Percentiles rank a stretch among this genome's conserved stretches.
These are phyloP conservation scores for Leccinum longicurvipes DNA, from an alignment of 768 basidiomycete species.

Conservation along the genomic window DNA sequence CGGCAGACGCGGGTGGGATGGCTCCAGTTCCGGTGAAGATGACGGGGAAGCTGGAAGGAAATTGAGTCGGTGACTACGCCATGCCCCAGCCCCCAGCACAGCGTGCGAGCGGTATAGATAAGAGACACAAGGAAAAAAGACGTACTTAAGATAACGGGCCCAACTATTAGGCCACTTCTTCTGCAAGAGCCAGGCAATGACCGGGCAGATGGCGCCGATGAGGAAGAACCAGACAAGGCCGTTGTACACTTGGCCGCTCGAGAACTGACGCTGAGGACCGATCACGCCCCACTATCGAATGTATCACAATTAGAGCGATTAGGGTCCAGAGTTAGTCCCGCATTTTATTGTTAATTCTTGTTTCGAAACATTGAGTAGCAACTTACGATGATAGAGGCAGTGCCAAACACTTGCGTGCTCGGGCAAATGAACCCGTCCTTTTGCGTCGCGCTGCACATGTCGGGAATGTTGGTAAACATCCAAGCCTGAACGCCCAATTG, in stretches of 20 bases:
- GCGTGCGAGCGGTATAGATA: not conserved
- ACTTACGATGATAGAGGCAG: conserved; percentile 49
- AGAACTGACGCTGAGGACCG: conserved; percentile 75
- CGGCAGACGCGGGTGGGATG: conserved; percentile 64
- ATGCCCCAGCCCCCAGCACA: not conserved
- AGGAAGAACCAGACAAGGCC: conserved; percentile 76
- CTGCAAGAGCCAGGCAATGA: conserved; percentile 50
- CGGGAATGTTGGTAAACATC: conserved; percentile 44
- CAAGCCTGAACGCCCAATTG: conserved; percentile 66
- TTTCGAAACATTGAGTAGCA: not conserved
- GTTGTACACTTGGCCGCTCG: conserved; percentile 61
- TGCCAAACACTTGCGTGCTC: conserved; percentile 45
- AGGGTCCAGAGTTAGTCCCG: not conserved
- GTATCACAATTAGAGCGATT: not conserved
- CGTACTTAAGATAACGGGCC: conserved; percentile 63
- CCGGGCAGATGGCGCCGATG: conserved; percentile 61
- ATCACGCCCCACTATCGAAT: conserved; percentile 64
- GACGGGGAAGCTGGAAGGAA: conserved; percentile 38
- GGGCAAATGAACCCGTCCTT: conserved; percentile 29
- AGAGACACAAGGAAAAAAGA: conserved; percentile 4
- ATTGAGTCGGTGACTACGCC: not conserved
- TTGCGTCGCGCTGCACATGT: conserved; percentile 29
- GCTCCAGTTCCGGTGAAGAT: conserved; percentile 55
- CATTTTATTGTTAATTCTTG: conserved; percentile 6
- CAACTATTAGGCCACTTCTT: conserved; percentile 64